Evolutionary conservation across 371 early-diverging fungal genomes (phyloP), one percentile per base, ranked within the genome.

Genomic region (Mortierella sp.): DNA sequence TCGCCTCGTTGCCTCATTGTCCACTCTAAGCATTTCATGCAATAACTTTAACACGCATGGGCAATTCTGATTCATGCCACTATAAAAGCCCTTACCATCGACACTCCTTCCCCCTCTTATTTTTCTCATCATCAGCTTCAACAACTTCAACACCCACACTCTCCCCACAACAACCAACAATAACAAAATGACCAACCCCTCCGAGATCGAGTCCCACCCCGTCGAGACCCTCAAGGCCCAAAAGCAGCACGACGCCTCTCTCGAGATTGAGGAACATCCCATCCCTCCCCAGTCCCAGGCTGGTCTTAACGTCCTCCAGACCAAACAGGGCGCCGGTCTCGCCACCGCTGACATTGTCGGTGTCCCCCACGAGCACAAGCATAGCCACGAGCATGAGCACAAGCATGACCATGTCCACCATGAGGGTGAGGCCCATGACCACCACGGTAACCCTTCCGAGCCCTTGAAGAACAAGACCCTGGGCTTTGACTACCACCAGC

Each of bases 141-240:
- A 21, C 54, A 40, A 54, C 54, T 21, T 64, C 67, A 55, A 55
- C 19, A 9, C 16, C 31, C 6, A 61, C 61, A 31, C 40, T 9
- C 37, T 9, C 67, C 40, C 34, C 67, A 21, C 67, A 37, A 64
- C 40, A 19, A 64, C 3, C 31, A 61, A 61, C 61, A 37, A 34
- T 9, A 37, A 61, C 6, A 3, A 64, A 64, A 64, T 64, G 67
- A 64, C 67, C 67, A 34, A 64, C 37, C 67, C 67, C 40, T 64
- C 67, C 67, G 67, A 64, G 67, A 64, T 64, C 67, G 67, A 64
- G 67, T 64, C 67, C 40, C 67, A 64, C 67, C 40, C 67, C 67
- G 40, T 37, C 67, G 67, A 64, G 37, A 37, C 37, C 24, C 67
- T 64, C 67, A 64, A 64, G 67, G 67, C 34, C 67, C 67, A 64